Conservation (phyloP, 768 basidiomycete genomes). For the Nidularia pulvinata region DNA sequence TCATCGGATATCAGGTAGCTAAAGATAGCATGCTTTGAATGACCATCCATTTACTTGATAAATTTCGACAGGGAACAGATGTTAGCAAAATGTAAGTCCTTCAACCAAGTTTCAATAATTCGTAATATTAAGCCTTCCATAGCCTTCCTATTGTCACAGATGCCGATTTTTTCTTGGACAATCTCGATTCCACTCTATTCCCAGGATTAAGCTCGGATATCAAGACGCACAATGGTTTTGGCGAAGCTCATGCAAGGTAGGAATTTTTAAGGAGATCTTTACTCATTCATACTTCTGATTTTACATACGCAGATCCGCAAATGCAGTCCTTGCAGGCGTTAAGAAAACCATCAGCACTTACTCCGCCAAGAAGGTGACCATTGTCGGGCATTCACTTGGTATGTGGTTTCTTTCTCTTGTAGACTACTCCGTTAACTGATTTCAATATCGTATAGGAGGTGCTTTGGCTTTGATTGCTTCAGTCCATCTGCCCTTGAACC, state of each 20-base stretch:
- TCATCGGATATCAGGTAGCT: slow-evolving; percentile 11
- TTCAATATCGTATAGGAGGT: slow-evolving; percentile 7
- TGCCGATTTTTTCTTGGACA: slow-evolving; percentile 26
- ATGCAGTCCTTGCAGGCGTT: slow-evolving; percentile 41
- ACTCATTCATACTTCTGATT: neutral
- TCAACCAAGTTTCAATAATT: neutral
- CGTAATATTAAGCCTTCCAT: neutral
- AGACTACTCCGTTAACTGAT: neutral
- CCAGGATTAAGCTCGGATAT: slow-evolving; percentile 43
- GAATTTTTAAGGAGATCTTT: slow-evolving; percentile 3
- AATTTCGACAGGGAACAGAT: slow-evolving; percentile 18
- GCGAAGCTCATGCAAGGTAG: slow-evolving; percentile 39
- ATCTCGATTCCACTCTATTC: slow-evolving; percentile 40
- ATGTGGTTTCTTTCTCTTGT: neutral
- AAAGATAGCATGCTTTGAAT: neutral
- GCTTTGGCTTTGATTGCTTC: slow-evolving; percentile 16
- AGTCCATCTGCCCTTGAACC: slow-evolving; percentile 22
- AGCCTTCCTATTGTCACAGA: slow-evolving; percentile 36
- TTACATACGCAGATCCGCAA: slow-evolving; percentile 32
- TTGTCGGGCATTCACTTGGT: slow-evolving; percentile 42
- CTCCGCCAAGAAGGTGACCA: slow-evolving; percentile 31
- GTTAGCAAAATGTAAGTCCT: slow-evolving; percentile 6
- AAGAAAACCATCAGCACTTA: slow-evolving; percentile 31
- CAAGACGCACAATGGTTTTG: slow-evolving; percentile 47
- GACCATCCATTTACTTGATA: neutral